Conservation (phyloP, 78 protist species). For the Dictyostelium discoideum region DNA sequence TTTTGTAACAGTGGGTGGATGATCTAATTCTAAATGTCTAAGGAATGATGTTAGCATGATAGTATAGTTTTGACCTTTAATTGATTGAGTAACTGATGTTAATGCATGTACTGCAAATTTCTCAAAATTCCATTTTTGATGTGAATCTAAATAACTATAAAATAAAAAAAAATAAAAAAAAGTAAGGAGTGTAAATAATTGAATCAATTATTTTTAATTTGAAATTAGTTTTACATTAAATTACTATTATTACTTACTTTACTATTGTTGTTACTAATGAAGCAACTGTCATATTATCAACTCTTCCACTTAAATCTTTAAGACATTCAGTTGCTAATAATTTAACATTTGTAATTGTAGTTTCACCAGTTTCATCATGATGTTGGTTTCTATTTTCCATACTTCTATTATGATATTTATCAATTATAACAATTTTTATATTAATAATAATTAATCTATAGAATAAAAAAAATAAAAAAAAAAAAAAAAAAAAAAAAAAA, state of each 20-base stretch:
- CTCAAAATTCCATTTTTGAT: constrained; percentile 40
- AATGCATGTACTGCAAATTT: constrained; percentile 41
- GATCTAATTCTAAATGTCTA: constrained; percentile 50
- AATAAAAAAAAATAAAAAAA: no score
- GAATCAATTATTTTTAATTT: no score
- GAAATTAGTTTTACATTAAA: no score
- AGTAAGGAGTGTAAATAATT: background rate
- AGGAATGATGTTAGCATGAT: constrained; percentile 50
- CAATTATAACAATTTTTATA: no score
- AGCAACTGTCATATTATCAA: constrained; percentile 58
- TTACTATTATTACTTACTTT: constrained; percentile 14
- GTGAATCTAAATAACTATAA: constrained; percentile 48
- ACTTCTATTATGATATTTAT: no score
- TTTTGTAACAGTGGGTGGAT: constrained; percentile 36
- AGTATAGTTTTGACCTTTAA: constrained; percentile 59
- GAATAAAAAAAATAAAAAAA: background rate
- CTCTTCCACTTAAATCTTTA: constrained; percentile 56
- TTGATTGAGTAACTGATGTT: constrained; percentile 35
- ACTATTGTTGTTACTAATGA: constrained; percentile 36
- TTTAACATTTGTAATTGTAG: constrained; percentile 28
- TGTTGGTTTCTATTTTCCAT: background rate
- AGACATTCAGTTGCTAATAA: constrained; percentile 44
- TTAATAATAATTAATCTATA: background rate
- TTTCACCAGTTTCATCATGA: background rate
- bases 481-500: no score